Base-by-base conservation (phyloP, 768 basidiomycete species). In the Collybia sordida region DNA sequence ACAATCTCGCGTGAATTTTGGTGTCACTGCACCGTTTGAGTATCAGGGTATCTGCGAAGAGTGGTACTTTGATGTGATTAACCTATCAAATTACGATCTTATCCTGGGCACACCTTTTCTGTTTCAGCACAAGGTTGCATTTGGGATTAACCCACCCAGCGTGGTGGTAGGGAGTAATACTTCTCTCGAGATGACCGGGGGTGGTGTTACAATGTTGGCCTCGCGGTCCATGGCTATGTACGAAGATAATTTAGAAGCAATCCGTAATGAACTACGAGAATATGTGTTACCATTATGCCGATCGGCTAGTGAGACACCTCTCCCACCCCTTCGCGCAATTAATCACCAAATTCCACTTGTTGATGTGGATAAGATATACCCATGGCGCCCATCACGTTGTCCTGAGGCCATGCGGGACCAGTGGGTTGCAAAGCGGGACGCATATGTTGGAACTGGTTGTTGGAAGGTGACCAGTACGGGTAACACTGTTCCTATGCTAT, bases 41-140 rank as follows among this genome's bases (percentile, higher is more conserved):
- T 77, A 73, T 52, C 68, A 74, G 50, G n/a, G 37, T 0, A 67
- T 77, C 1, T 50, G 61, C 3, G 65, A 66, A 11, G 15, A 51
- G 0, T 53, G 63, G 0, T 31, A 50, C 12, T 73, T 74, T 47
- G 62, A 73, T 43, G 56, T 79, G 0, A 63, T 64, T 0, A 77
- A 78, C 45, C 1, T 78, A 0, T 60, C 64, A 0, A 64, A 52
- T 9, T 75, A 79, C 45, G 68, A 78, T 39, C 1, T 73, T 0
- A 70, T 75, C 2, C 55, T 76, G 0, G 69, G 73, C 1, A 71
- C 72, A 0, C 73, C 69, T 0, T 75, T 65, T 24, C 25, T 74
- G n/a, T 70, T 45, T 22, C 67, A 70, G 28, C 60, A 69, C 46
- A 47, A 64, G 21, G 56, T 63, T 0, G 14, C 34, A 0, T 11